phyloP scores from a whole-genome alignment of 257 asterid species.

The Solanum medicagineum region DNA sequence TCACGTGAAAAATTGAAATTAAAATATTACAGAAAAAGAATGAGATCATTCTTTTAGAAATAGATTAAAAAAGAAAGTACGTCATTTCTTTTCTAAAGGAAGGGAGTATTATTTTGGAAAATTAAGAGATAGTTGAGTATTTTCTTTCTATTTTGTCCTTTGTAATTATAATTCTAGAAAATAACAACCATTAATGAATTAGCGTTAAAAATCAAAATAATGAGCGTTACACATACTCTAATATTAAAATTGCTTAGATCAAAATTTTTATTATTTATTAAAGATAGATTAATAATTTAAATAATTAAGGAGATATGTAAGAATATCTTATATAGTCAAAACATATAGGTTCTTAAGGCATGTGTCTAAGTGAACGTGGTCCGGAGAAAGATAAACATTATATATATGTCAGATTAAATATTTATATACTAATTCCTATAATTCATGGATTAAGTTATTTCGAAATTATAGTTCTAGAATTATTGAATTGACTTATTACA shows the following conservation, averaged over 20 bases:
- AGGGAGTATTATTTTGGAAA: neutral
- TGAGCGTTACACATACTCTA: neutral
- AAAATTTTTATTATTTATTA: neutral
- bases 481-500: no score
- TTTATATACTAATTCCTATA: neutral
- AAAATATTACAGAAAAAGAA: no score
- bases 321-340: neutral
- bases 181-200: neutral
- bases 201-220: neutral
- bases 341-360: neutral
- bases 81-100: no score
- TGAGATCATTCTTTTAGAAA: no score
- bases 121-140: neutral
- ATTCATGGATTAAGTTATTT: neutral
- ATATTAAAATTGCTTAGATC: neutral
- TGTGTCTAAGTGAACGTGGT: neutral
- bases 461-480: neutral
- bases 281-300: neutral
- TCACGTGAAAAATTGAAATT: no score
- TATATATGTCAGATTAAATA: neutral
- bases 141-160: neutral
- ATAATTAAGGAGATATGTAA: neutral
- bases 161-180: neutral
- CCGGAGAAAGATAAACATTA: neutral
- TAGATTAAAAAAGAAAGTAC: no score